Evolutionary conservation across 805 yeast species (phyloP).

Genomic region (Komagataella mondaviorum): DNA sequence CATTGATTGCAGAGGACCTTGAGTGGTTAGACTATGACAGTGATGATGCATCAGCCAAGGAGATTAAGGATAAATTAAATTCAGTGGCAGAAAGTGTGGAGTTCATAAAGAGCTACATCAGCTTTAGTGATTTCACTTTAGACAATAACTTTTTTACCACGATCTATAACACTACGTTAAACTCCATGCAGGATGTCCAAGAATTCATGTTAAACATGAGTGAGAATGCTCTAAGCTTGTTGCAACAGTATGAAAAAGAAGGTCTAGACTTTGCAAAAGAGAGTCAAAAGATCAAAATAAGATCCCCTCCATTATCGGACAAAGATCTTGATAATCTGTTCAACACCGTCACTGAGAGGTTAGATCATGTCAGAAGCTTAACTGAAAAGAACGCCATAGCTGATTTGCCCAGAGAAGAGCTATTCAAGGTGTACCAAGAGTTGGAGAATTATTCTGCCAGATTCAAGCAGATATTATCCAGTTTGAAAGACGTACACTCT

Average conservation of each 20-base stretch:
- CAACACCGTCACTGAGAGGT: constrained; percentile 12
- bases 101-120: constrained; percentile 23
- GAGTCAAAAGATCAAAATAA: constrained; percentile 26
- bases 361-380: constrained; percentile 15
- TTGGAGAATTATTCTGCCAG: constrained; percentile 8
- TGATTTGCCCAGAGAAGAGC: constrained; percentile 8
- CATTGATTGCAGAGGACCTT: constrained; percentile 30
- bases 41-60: constrained; percentile 29
- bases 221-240: constrained; percentile 26
- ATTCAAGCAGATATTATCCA: constrained; percentile 6
- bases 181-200: constrained; percentile 27
- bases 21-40: constrained; percentile 77
- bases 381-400: constrained; percentile 10
- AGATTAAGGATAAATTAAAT: constrained; percentile 21
- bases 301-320: constrained; percentile 12
- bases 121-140: constrained; percentile 31
- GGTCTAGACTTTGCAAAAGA: constrained; percentile 41
- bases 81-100: constrained; percentile 14
- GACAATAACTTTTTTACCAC: constrained; percentile 28
- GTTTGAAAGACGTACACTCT: constrained; percentile 13
- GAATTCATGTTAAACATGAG: constrained; percentile 29
- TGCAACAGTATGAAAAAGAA: constrained; percentile 26
- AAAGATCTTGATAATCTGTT: constrained; percentile 14
- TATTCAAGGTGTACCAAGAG: constrained; percentile 12
- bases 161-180: constrained; percentile 27